These are phyloP conservation scores for Phaeophleospora eucalypticola DNA, from an alignment of 2,329 filamentous ascomycete species.

Conservation along the genomic window DNA sequence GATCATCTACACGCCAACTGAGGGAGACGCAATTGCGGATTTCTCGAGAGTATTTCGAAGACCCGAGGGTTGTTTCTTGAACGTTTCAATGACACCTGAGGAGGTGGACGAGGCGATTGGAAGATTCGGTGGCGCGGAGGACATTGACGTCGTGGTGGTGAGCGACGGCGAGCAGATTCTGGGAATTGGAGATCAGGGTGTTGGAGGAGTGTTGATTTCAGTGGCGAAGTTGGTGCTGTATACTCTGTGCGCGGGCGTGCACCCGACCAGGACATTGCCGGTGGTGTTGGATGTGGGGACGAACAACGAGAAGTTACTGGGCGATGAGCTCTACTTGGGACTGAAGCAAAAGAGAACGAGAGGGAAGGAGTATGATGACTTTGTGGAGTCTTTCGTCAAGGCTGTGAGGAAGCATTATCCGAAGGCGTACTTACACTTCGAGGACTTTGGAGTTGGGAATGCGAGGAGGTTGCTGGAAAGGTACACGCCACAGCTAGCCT, in stretches of 20 bases:
- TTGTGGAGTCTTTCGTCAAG: constrained; percentile 64
- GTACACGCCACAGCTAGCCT: constrained; percentile 69
- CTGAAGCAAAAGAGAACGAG: constrained; percentile 62
- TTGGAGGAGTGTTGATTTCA: constrained; percentile 78
- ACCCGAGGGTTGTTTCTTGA: constrained; percentile 77
- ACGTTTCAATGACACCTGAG: constrained; percentile 61
- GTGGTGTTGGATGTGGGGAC: constrained; percentile 85
- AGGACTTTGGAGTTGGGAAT: constrained; percentile 79
- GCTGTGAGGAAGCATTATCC: constrained; percentile 68
- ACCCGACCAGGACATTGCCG: constrained; percentile 71
- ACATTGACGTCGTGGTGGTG: constrained; percentile 85
- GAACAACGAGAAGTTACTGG: constrained; percentile 69
- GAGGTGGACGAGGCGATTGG: constrained; percentile 62
- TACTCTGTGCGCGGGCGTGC: constrained; percentile 81
- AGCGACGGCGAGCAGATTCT: constrained; percentile 71
- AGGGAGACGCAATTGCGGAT: constrained; percentile 82
- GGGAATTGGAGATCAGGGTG: constrained; percentile 84
- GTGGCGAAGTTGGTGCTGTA: constrained; percentile 78
- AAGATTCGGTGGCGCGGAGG: constrained; percentile 65
- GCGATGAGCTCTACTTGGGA: constrained; percentile 77
- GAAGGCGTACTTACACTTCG: constrained; percentile 77
- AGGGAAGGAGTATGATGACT: constrained; percentile 69
- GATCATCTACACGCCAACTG: constrained; percentile 86
- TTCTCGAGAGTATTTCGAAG: constrained; percentile 74
- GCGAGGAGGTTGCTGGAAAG: constrained; percentile 71